Evolutionary conservation across 192 early-diverging fungal genomes (phyloP).

Genomic region (Kickxella alabastrina): DNA sequence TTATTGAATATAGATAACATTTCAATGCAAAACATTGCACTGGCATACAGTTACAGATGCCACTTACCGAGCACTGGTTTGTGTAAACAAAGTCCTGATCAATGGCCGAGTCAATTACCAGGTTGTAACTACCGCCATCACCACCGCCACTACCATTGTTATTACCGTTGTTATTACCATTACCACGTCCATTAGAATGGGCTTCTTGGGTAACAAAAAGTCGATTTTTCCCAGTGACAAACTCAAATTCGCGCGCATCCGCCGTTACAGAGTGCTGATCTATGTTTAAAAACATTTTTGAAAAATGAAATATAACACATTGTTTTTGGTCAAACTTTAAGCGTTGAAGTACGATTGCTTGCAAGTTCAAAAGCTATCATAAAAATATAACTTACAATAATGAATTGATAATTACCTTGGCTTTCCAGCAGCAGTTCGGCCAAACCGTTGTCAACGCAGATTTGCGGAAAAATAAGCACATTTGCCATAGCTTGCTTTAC

Average conservation of each 20-base stretch:
- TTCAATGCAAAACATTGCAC: not conserved
- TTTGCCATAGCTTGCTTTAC: not conserved
- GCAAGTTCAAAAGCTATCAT: no score
- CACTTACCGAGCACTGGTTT: conserved; percentile 4
- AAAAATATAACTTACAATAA: not conserved
- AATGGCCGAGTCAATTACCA: not conserved
- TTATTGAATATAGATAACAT: not conserved
- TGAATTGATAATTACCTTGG: not conserved
- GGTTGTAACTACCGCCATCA: not conserved
- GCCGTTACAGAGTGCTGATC: not conserved
- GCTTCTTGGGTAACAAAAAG: no score
- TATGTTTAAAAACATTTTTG: not conserved
- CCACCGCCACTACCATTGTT: not conserved
- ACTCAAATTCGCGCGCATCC: conserved; percentile 1
- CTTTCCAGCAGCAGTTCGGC: not conserved
- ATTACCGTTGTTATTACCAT: no score
- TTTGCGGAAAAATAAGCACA: not conserved
- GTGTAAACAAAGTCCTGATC: not conserved
- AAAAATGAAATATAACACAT: not conserved
- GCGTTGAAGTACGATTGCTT: no score
- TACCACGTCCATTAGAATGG: no score
- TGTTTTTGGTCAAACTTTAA: no score
- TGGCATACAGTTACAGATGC: no score
- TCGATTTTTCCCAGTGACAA: not conserved
- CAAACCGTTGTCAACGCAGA: not conserved